Conservation (phyloP, 805 yeast genomes). For the Schwanniomyces yamadae region DNA sequence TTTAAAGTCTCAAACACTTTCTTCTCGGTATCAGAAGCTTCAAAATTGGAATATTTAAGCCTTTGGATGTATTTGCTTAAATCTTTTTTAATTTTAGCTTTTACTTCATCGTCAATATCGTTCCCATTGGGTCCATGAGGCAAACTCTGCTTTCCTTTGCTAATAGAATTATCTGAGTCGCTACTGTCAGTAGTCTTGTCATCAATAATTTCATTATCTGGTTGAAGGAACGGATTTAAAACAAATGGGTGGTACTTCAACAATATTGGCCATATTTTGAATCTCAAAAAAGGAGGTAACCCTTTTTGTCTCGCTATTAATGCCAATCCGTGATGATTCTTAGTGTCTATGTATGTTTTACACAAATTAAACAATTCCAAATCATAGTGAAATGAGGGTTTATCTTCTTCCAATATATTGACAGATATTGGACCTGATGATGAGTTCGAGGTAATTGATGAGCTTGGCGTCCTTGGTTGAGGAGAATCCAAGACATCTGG, state of each 20-base stretch:
- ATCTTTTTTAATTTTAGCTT: conserved; percentile 50
- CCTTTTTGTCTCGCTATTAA: conserved; percentile 80
- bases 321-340: conserved; percentile 75
- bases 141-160: background rate
- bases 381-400: conserved; percentile 35
- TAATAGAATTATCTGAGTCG: background rate
- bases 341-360: conserved; percentile 51
- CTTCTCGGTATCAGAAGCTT: conserved; percentile 44
- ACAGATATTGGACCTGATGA: too few relatives aligned
- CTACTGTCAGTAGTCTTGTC: background rate
- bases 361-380: conserved; percentile 53
- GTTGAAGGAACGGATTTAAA: conserved; percentile 65
- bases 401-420: conserved; percentile 11
- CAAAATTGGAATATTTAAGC: conserved; percentile 26
- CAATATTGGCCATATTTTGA: conserved; percentile 80
- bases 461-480: too few relatives aligned
- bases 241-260: conserved; percentile 85
- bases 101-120: conserved; percentile 13
- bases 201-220: conserved; percentile 44
- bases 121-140: conserved; percentile 1
- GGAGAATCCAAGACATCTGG: too few relatives aligned
- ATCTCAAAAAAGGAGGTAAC: conserved; percentile 77
- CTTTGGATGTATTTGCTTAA: conserved; percentile 59
- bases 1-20: conserved; percentile 58
- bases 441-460: too few relatives aligned